Conservation (phyloP, 106 monocot genomes). For the Triglochin maritima region DNA sequence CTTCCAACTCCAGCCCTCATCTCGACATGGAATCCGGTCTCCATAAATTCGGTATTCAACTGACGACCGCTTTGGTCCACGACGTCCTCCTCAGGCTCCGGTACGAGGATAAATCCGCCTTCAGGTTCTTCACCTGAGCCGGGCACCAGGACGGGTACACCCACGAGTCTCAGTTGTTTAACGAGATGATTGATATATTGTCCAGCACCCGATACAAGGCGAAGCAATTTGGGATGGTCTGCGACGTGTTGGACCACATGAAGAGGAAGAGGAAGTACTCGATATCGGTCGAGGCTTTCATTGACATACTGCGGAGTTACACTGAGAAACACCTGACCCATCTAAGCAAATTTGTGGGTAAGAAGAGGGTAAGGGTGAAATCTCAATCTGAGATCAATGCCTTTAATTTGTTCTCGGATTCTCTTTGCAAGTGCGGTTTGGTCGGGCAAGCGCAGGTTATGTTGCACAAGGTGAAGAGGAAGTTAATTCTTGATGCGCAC, state of each 20-base stretch:
- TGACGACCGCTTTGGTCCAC: constrained; percentile 51
- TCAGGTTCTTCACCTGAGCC: constrained; percentile 93
- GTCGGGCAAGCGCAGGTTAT: constrained; percentile 51
- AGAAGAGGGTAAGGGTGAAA: constrained; percentile 55
- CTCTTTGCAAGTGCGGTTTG: constrained; percentile 76
- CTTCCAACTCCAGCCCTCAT: constrained; percentile 14
- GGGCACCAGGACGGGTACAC: constrained; percentile 42
- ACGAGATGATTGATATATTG: constrained; percentile 73
- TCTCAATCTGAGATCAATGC: constrained; percentile 62
- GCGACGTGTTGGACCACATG: constrained; percentile 77
- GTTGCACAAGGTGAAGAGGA: constrained; percentile 59
- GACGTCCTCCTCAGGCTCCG: constrained; percentile 45
- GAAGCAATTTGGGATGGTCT: constrained; percentile 68
- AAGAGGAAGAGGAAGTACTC: constrained; percentile 41
- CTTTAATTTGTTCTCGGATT: constrained; percentile 72
- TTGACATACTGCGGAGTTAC: constrained; percentile 38
- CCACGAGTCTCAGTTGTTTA: constrained; percentile 50
- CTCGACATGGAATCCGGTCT: constrained; percentile 42
- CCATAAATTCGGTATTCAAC: constrained; percentile 27
- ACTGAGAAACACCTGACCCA: constrained; percentile 66
- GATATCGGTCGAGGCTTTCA: constrained; percentile 40
- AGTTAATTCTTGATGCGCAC: constrained; percentile 46
- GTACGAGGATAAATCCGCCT: constrained; percentile 80
- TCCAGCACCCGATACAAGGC: constrained; percentile 73
- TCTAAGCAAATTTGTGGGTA: constrained; percentile 65